Evolutionary conservation across 192 early-diverging fungal genomes (phyloP).

Genomic region (Fimicolochytrium jonesii): DNA sequence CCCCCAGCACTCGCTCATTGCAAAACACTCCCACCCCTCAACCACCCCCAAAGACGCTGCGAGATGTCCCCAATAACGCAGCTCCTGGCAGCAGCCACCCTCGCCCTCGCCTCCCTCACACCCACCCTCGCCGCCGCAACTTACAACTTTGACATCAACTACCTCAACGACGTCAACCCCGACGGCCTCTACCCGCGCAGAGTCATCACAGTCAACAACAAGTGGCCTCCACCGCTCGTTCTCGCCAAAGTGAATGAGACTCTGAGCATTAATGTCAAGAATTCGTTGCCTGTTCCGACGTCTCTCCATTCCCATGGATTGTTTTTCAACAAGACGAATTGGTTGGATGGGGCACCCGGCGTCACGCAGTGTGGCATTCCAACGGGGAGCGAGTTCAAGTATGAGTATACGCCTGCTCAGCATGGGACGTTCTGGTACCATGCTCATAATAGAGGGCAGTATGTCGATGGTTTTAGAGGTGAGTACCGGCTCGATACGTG

Average conservation of each 20-base stretch:
- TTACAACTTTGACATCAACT: slow-evolving; percentile 35
- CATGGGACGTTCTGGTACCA: slow-evolving; percentile 70
- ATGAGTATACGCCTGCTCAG: slow-evolving; percentile 66
- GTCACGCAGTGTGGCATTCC: slow-evolving; percentile 6
- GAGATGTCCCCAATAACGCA: background rate
- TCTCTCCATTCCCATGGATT: slow-evolving; percentile 64
- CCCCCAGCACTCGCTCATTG: too few relatives aligned
- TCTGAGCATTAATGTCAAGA: slow-evolving; percentile 19
- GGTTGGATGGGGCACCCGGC: slow-evolving; percentile 60
- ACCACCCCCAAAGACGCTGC: too few relatives aligned
- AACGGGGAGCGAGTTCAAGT: slow-evolving; percentile 56
- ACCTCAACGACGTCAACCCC: slow-evolving; percentile 34
- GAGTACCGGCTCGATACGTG: too few relatives aligned
- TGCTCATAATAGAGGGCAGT: too few relatives aligned
- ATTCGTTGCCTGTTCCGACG: slow-evolving; percentile 31
- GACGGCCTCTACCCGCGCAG: slow-evolving; percentile 51
- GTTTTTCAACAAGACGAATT: slow-evolving; percentile 69
- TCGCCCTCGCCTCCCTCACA: background rate
- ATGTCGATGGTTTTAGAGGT: too few relatives aligned
- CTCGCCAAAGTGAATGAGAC: slow-evolving; percentile 4
- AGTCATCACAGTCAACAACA: slow-evolving; percentile 41
- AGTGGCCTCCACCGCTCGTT: slow-evolving; percentile 32
- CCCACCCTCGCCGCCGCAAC: slow-evolving; percentile 40
- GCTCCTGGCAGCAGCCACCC: background rate
- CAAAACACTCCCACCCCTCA: too few relatives aligned